Percentiles rank a stretch among this genome's conserved stretches.
These are phyloP conservation scores for Acrocalymma vagum DNA, from an alignment of 2,329 filamentous ascomycete species.

Conservation along the genomic window DNA sequence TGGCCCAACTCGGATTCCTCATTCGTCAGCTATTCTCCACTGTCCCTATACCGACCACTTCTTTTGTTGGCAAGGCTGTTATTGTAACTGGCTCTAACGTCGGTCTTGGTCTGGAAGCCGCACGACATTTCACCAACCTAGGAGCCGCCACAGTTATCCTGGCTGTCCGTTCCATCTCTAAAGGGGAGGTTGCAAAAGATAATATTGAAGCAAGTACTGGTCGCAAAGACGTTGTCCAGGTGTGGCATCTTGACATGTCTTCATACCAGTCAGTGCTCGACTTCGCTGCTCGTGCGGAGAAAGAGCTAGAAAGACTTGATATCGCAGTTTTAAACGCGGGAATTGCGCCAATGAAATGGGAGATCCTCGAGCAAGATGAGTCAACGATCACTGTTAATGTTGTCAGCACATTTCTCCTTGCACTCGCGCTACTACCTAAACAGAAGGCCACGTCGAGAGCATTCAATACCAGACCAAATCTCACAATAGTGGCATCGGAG, in stretches of 20 bases:
- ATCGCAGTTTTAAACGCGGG: slow-evolving; percentile 46
- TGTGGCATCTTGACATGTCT: slow-evolving; percentile 54
- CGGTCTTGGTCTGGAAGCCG: slow-evolving; percentile 40
- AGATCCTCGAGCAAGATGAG: slow-evolving; percentile 30
- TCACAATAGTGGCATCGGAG: slow-evolving; percentile 35
- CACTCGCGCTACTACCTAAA: slow-evolving; percentile 26
- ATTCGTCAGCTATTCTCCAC: too few species aligned
- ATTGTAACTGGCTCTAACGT: slow-evolving; percentile 58
- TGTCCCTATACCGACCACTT: too few species aligned
- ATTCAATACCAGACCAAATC: slow-evolving; percentile 8
- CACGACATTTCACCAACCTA: slow-evolving; percentile 49
- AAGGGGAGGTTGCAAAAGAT: slow-evolving; percentile 50
- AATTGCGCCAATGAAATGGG: slow-evolving; percentile 27
- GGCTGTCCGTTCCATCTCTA: slow-evolving; percentile 49
- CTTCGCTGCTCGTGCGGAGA: slow-evolving; percentile 33
- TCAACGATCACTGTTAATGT: slow-evolving; percentile 44
- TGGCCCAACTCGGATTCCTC: too few species aligned
- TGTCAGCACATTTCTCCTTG: slow-evolving; percentile 42
- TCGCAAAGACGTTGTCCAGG: slow-evolving; percentile 45
- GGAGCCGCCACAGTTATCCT: slow-evolving; percentile 50
- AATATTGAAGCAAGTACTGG: slow-evolving; percentile 46
- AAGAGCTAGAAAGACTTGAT: slow-evolving; percentile 38
- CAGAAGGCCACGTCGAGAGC: slow-evolving; percentile 14
- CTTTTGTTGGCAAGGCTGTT: slow-evolving; percentile 46
- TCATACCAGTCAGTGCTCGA: slow-evolving; percentile 46